These are phyloP conservation scores for Coemansia sp. DNA, from an alignment of 192 early-diverging fungal species.

Conservation along the genomic window DNA sequence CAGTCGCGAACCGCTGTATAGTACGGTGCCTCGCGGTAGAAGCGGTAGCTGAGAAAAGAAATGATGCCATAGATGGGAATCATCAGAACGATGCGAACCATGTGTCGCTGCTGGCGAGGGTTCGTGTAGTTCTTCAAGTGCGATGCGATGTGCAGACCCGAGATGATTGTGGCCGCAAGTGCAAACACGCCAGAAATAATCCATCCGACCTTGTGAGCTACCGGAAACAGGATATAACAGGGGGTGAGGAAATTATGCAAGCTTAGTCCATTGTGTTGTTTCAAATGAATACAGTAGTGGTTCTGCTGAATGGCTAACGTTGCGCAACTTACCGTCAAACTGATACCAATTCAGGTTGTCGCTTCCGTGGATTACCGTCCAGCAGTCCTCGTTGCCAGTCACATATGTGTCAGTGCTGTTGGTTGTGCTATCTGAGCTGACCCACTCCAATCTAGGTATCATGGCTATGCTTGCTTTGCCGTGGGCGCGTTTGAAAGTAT, in stretches of 20 bases:
- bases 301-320: constrained; percentile 4
- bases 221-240: background rate
- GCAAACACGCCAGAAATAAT: constrained; percentile 57
- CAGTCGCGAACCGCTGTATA: constrained; percentile 68
- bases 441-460: constrained; percentile 41
- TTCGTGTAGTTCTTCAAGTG: constrained; percentile 62
- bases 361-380: constrained; percentile 45
- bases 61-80: constrained; percentile 73
- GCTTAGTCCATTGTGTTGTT: background rate
- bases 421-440: constrained; percentile 19
- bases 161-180: constrained; percentile 55
- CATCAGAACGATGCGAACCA: constrained; percentile 74
- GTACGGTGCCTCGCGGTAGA: constrained; percentile 67
- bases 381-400: constrained; percentile 49
- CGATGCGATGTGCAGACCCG: constrained; percentile 51
- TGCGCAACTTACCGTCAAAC: constrained; percentile 18
- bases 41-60: constrained; percentile 68
- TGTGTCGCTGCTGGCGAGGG: constrained; percentile 73
- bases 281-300: background rate
- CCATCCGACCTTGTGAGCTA: constrained; percentile 64
- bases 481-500: background rate
- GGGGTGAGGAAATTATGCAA: background rate
- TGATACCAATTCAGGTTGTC: constrained; percentile 51
- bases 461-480: background rate
- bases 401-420: constrained; percentile 11